Percentiles rank a stretch among this genome's conserved stretches.
Evolutionary conservation across 2,329 filamentous ascomycete genomes (phyloP).

Genomic region (Sphaerulina vaccinii): DNA sequence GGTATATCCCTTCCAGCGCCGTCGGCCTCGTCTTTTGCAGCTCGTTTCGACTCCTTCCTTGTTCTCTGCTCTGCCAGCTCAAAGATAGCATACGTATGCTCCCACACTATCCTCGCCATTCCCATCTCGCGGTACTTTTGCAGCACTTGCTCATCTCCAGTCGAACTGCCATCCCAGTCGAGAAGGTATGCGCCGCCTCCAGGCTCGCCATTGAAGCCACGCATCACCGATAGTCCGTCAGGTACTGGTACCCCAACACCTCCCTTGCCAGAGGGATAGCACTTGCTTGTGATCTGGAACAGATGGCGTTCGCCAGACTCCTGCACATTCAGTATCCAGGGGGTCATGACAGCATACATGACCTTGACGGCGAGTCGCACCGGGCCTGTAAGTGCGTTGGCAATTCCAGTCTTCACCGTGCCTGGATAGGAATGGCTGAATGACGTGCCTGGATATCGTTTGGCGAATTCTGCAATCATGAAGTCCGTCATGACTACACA

Average conservation of each 20-base stretch:
- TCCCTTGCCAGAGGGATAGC: conserved; percentile 33
- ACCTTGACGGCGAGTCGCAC: conserved; percentile 37
- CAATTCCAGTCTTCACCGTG: conserved; percentile 48
- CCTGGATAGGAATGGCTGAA: conserved; percentile 54
- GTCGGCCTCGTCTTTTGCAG: conserved; percentile 29
- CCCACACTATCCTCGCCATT: conserved; percentile 37
- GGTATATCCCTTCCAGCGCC: conserved; percentile 28
- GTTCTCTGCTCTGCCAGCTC: conserved; percentile 30
- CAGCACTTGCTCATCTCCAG: conserved; percentile 37
- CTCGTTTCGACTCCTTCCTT: conserved; percentile 30
- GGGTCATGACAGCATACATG: conserved; percentile 39
- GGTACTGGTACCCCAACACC: conserved; percentile 33
- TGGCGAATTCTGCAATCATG: conserved; percentile 52
- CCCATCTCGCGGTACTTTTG: conserved; percentile 35
- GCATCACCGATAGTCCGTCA: conserved; percentile 31
- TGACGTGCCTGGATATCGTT: conserved; percentile 45
- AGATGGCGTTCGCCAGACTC: conserved; percentile 50
- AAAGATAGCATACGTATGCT: conserved; percentile 39
- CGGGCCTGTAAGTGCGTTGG: conserved; percentile 39
- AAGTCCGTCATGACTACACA: conserved; percentile 52
- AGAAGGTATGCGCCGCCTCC: conserved; percentile 41
- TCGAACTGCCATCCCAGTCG: conserved; percentile 39
- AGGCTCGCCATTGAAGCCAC: conserved; percentile 33
- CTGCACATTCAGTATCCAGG: conserved; percentile 40
- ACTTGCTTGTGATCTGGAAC: conserved; percentile 41